Evolutionary conservation across 2,329 filamentous ascomycete genomes (phyloP), one percentile per base, ranked within the genome.

Genomic region (Penicillium olsonii): DNA sequence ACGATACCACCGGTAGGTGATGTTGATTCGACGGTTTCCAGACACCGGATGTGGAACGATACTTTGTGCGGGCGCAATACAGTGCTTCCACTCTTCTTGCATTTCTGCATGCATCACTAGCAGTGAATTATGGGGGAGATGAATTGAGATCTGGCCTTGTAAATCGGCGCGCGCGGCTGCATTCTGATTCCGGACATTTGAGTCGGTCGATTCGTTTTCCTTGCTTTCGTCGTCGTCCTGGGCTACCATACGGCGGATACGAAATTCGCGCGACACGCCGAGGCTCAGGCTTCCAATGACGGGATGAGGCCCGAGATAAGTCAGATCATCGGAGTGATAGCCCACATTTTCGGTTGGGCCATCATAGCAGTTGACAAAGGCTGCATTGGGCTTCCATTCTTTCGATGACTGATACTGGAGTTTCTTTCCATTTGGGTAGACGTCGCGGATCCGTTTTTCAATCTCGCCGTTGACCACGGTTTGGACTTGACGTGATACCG

Each of bases 71-170:
- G 91, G 88, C 0, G 84, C 78, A 37, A 99, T 88, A 57, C 83
- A 82, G 69, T 99, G 94, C 69, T 96, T 97, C 91, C 91, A 97
- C 65, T 88, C 87, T 66, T 97, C 92, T 66, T 97, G 92, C 90
- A 96, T 97, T 66, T 95, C 90, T 1, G 92, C 92, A 64, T 97
- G 92, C 94, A 99, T 97, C 9, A 97, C 79, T 0, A 99, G 79
- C 0, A 97, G 80, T 0, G 90, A 95, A 68, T 97, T 97, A 70
- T 97, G 94, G 0, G 92, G 92, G 0, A 97, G 83, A 61, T 96
- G 90, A 37, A 97, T 94, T 1, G 90, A 85, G 50, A 97, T 92
- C 66, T 96, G 92, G 4, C 92, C 92, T 63, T 88, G 84, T 0
- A 81, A 78, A 56, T 94, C 87, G 2, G 81, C 75, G 11, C 65